phyloP scores from a whole-genome alignment of 768 basidiomycete species.

The Symmetrospora coprosmae region DNA sequence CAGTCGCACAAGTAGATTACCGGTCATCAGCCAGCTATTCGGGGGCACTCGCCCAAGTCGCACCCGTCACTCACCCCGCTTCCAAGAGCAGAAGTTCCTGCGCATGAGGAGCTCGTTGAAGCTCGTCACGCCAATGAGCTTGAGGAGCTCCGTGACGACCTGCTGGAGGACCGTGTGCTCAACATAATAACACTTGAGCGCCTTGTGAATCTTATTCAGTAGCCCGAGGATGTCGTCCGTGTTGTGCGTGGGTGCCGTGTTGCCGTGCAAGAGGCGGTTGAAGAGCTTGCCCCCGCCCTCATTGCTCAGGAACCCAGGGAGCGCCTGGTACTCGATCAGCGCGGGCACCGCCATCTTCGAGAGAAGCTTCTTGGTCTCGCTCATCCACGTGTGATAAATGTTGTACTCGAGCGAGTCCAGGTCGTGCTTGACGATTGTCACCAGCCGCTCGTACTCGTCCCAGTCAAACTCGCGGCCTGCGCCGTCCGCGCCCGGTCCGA shows the following conservation, averaged over 20 bases:
- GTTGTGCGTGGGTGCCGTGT: slow-evolving; percentile 73
- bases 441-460: slow-evolving; percentile 89
- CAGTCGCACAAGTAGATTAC: too few species aligned
- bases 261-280: slow-evolving; percentile 76
- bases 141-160: slow-evolving; percentile 82
- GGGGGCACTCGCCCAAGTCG: background rate
- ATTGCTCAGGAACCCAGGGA: slow-evolving; percentile 91
- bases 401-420: slow-evolving; percentile 96
- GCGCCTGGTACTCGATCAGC: slow-evolving; percentile 87
- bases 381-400: slow-evolving; percentile 99
- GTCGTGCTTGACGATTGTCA: slow-evolving; percentile 97
- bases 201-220: slow-evolving; percentile 95
- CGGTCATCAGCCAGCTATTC: background rate
- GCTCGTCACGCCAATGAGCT: slow-evolving; percentile 86
- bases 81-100: slow-evolving; percentile 98
- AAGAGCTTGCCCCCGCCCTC: slow-evolving; percentile 87
- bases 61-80: slow-evolving; percentile 60
- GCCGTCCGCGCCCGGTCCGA: slow-evolving; percentile 87
- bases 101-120: slow-evolving; percentile 98
- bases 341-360: slow-evolving; percentile 99
- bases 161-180: slow-evolving; percentile 94
- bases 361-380: slow-evolving; percentile 88
- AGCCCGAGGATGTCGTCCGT: slow-evolving; percentile 98
- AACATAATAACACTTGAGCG: slow-evolving; percentile 94
- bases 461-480: slow-evolving; percentile 85